Base-by-base conservation (phyloP, 2,329 filamentous ascomycete species). In the Colletotrichum lupini region DNA sequence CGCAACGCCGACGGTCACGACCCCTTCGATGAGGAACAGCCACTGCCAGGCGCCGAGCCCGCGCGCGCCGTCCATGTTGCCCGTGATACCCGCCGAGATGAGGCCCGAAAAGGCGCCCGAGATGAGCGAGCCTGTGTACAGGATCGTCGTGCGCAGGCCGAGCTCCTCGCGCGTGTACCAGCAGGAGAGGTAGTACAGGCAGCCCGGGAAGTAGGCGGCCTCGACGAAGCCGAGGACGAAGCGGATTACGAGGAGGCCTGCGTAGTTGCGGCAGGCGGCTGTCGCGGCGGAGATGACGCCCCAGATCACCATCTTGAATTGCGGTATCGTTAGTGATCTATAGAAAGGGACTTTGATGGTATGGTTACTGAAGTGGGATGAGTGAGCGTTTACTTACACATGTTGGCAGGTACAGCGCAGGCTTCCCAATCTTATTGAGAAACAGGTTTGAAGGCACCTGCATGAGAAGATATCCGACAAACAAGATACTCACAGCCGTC, bases 81-180 rank as follows among this genome's bases (percentile, higher is more conserved):
- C 83, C 0, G 89, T 91, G 67, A 95, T 93, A 7, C 92, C 91
- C 0, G 89, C 89, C 1, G 89, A 87, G 49, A 92, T 88, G 9
- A 92, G 81, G 2, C 92, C 92, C 0, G 92, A 93, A 77, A 95
- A 94, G 1, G 93, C 92, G 5, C 92, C 92, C 1, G 91, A 92
- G 24, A 95, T 88, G 32, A 94, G 84, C 0, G 91, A 90, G 0
- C 92, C 93, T 0, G 91, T 90, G 79, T 93, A 93, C 7, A 94
- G 85, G 24, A 92, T 83, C 2, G 91, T 90, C 16, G 90, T 93
- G 11, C 92, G 86, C n/a, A 92, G 82, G 11, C 88, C 90, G 1
- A 93, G 84, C 79, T 93, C 93, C 75, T 90, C 90, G 57, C 92
- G 87, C 0, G 91, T 94, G 77, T 94, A 94, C 92, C 92, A 94